These are phyloP conservation scores for Botrytis tulipae DNA, from an alignment of 2,329 filamentous ascomycete genomes.

Conservation along the genomic window DNA sequence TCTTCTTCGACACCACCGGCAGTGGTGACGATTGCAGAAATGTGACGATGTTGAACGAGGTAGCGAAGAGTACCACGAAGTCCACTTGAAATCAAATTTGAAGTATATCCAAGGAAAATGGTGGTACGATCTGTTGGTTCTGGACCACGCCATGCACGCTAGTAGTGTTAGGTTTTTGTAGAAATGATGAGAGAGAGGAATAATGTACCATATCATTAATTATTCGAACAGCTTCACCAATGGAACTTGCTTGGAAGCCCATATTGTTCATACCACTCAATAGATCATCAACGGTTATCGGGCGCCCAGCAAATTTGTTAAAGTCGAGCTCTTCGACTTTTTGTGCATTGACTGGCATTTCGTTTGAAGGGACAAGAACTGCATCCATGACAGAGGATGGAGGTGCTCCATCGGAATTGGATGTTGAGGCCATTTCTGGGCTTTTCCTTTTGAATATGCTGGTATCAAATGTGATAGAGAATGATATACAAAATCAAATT, in stretches of 20 bases:
- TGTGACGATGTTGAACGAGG: constrained; percentile 87
- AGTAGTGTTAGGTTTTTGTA: constrained; percentile 28
- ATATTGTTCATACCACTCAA: constrained; percentile 79
- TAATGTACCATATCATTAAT: constrained; percentile 85
- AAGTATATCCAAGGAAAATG: constrained; percentile 96
- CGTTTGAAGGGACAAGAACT: constrained; percentile 80
- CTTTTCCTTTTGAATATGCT: neutral
- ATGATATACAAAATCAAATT: neutral
- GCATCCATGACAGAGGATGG: constrained; percentile 69
- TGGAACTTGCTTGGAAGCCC: constrained; percentile 78
- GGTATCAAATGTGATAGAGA: neutral
- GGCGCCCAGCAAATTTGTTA: constrained; percentile 69
- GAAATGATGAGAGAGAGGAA: neutral
- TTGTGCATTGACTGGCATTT: constrained; percentile 73
- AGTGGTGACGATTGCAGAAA: constrained; percentile 91
- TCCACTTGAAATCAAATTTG: constrained; percentile 94
- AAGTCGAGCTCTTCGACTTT: constrained; percentile 92
- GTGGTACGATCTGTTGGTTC: constrained; percentile 79
- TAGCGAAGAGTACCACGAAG: constrained; percentile 88
- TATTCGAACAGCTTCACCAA: constrained; percentile 84
- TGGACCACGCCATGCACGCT: constrained; percentile 78
- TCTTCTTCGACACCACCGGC: constrained; percentile 96
- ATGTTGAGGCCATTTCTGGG: constrained; percentile 13
- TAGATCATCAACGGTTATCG: constrained; percentile 83
- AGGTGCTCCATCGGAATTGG: constrained; percentile 38